Conservation (phyloP, 306 rosid species). For the Pyrus bretschneideri region DNA sequence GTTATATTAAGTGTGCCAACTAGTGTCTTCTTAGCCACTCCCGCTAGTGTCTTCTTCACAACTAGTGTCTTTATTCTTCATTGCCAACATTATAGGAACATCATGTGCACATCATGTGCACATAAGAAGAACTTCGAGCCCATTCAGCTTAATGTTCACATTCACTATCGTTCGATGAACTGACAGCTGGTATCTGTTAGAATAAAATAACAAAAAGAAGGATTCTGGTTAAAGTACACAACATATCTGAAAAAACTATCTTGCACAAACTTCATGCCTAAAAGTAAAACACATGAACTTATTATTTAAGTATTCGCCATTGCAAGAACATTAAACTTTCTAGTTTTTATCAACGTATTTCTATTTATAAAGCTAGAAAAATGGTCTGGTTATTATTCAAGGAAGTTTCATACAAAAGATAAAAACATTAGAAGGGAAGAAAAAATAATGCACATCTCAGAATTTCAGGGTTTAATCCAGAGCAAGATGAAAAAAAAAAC, state of each 20-base stretch:
- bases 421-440: neutral
- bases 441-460: neutral
- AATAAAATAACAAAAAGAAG: slow-evolving; percentile 4
- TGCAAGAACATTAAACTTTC: neutral
- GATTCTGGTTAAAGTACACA: neutral
- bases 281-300: neutral
- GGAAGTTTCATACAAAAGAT: neutral
- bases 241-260: neutral
- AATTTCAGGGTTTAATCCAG: neutral
- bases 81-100: slow-evolving; percentile 13
- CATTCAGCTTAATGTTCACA: neutral
- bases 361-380: neutral
- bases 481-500: neutral
- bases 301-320: neutral
- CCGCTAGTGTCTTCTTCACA: no score
- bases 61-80: slow-evolving; percentile 10
- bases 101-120: slow-evolving; percentile 5
- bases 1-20: slow-evolving; percentile 6
- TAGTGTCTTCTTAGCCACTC: slow-evolving; percentile 7
- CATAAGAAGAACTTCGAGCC: neutral
- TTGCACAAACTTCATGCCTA: neutral
- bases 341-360: neutral
- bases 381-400: neutral
- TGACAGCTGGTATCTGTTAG: neutral
- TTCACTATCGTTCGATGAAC: neutral